Evolutionary conservation across 2,329 filamentous ascomycete species (phyloP).

Genomic region (Zopfia rhizophila): DNA sequence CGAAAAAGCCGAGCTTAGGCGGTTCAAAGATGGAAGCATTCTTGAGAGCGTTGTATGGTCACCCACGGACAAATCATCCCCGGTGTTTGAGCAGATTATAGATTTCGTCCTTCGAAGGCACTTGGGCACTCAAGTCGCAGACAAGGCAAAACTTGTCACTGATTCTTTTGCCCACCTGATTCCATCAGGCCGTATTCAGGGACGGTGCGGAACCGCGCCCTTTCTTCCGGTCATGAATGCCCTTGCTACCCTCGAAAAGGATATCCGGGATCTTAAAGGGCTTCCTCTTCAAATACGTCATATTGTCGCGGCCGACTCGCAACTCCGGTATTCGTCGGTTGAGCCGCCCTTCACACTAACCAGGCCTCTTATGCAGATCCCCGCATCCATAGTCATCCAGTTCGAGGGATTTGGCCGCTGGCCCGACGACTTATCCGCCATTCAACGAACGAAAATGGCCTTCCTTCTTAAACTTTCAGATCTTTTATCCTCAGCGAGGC

Average conservation of each 20-base stretch:
- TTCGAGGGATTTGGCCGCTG: slow-evolving; percentile 94
- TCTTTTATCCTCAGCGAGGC: slow-evolving; percentile 72
- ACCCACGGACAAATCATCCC: slow-evolving; percentile 66
- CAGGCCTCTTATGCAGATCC: slow-evolving; percentile 57
- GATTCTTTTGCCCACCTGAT: slow-evolving; percentile 60
- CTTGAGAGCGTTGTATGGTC: slow-evolving; percentile 91
- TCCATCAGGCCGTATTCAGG: slow-evolving; percentile 45
- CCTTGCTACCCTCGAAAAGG: slow-evolving; percentile 78
- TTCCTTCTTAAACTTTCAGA: slow-evolving; percentile 80
- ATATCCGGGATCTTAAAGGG: slow-evolving; percentile 81
- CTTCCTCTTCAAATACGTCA: slow-evolving; percentile 88
- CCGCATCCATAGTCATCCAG: slow-evolving; percentile 83
- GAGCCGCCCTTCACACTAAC: slow-evolving; percentile 61
- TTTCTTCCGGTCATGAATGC: slow-evolving; percentile 77
- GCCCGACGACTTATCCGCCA: slow-evolving; percentile 90
- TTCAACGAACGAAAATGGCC: slow-evolving; percentile 93
- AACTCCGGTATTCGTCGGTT: slow-evolving; percentile 78
- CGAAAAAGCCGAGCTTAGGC: slow-evolving; percentile 87
- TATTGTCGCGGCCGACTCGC: slow-evolving; percentile 75
- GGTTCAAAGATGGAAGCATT: slow-evolving; percentile 95
- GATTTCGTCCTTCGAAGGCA: slow-evolving; percentile 76
- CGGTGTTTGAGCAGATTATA: slow-evolving; percentile 83
- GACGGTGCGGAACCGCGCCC: slow-evolving; percentile 55
- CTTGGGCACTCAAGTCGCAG: slow-evolving; percentile 68
- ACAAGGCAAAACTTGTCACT: slow-evolving; percentile 57